Conservation (phyloP, 148 eudicot species). For the Amaranthus cruentus region DNA sequence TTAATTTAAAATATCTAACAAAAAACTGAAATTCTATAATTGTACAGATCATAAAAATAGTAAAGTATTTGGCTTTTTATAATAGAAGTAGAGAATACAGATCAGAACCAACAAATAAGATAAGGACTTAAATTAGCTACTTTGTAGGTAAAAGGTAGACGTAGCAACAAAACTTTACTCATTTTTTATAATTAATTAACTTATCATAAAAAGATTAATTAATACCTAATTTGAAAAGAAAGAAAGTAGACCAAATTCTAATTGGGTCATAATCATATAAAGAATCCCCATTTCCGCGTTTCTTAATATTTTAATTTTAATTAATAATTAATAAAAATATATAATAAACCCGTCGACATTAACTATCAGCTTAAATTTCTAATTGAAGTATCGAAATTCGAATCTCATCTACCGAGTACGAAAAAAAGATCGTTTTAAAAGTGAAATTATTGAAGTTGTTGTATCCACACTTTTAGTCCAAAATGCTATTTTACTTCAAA, state of each 20-base stretch:
- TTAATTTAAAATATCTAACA: no score
- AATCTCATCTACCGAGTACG: no score
- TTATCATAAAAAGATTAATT: constrained; percentile 5
- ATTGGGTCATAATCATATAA: constrained; percentile 35
- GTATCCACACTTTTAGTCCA: no score
- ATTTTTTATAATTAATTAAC: not conserved
- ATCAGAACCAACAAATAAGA: constrained; percentile 24
- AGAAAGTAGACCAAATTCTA: constrained; percentile 12
- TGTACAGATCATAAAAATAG: constrained; percentile 9
- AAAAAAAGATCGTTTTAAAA: no score
- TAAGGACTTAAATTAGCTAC: not conserved
- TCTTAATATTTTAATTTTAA: constrained; percentile 14
- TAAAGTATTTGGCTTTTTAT: not conserved
- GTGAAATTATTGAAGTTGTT: no score
- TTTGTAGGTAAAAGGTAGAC: no score
- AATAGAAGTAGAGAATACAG: constrained; percentile 8
- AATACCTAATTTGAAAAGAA: not conserved
- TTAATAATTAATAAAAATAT: not conserved
- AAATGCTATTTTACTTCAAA: constrained; percentile 9
- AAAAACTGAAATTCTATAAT: not conserved
- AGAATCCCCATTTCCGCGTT: constrained; percentile 4
- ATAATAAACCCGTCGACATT: no score
- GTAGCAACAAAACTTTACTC: no score
- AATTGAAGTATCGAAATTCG: no score
- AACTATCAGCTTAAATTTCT: no score